These are phyloP conservation scores for Castanea mollissima DNA, from an alignment of 306 rosid species.

Conservation along the genomic window DNA sequence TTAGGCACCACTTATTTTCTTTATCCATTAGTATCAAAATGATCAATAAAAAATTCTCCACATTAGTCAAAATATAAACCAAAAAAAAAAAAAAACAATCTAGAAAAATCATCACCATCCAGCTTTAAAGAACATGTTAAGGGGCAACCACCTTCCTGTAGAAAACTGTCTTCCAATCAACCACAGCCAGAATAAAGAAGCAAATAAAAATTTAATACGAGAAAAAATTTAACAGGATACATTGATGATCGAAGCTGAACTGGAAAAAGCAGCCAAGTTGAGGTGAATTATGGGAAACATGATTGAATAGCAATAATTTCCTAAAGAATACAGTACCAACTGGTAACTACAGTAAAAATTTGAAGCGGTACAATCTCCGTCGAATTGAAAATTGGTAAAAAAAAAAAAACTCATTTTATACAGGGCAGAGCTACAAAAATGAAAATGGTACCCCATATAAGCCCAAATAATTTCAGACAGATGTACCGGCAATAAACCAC, in stretches of 20 bases:
- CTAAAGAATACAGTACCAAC: background rate
- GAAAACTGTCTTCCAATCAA: background rate
- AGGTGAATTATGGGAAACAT: background rate
- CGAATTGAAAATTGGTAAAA: background rate
- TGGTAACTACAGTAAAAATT: background rate
- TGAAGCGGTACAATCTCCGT: background rate
- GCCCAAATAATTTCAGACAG: background rate
- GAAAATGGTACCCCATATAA: background rate
- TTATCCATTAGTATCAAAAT: background rate
- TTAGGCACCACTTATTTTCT: no score
- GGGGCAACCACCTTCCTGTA: background rate
- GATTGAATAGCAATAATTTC: background rate
- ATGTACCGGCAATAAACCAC: background rate
- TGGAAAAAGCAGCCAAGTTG: background rate
- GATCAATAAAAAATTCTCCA: no score
- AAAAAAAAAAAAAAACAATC: no score
- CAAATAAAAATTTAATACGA: background rate
- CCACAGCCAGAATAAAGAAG: background rate
- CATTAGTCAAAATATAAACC: background rate
- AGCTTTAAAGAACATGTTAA: background rate
- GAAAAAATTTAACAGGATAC: background rate
- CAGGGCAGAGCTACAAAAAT: background rate
- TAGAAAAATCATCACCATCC: background rate
- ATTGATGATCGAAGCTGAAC: background rate
- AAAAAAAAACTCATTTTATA: background rate